These are phyloP conservation scores for Pichia phayaonensis DNA, from an alignment of 805 yeast genomes.

Conservation along the genomic window DNA sequence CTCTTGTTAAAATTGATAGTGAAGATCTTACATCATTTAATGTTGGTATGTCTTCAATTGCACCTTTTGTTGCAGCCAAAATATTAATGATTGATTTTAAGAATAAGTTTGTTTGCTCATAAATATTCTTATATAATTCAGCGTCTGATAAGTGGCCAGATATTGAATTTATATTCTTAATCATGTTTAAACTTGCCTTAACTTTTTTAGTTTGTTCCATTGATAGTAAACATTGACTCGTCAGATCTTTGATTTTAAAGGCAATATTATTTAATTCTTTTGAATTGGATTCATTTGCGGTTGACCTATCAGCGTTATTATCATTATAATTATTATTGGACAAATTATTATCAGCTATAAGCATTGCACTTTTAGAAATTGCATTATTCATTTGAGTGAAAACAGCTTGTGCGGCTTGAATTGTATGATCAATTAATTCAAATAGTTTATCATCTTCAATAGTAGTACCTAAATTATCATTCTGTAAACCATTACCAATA, in stretches of 20 bases:
- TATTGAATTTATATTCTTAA: constrained; percentile 27
- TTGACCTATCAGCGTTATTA: not conserved
- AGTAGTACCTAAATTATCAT: not conserved
- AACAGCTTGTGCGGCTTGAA: constrained; percentile 61
- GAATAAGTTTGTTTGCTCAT: constrained; percentile 80
- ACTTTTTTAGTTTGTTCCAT: constrained; percentile 74
- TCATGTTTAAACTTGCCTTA: constrained; percentile 43
- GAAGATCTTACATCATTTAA: constrained; percentile 74
- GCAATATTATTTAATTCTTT: constrained; percentile 33
- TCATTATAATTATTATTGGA: not conserved
- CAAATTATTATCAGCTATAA: constrained; percentile 31
- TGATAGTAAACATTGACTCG: constrained; percentile 68
- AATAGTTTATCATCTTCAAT: constrained; percentile 25
- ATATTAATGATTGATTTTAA: constrained; percentile 78
- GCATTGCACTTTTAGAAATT: constrained; percentile 56
- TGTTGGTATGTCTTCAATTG: constrained; percentile 75
- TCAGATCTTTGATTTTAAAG: constrained; percentile 64
- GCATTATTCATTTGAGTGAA: constrained; percentile 66
- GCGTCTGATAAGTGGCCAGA: constrained; percentile 13
- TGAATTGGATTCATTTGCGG: constrained; percentile 1
- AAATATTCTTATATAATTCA: constrained; percentile 57
- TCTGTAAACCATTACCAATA: not conserved
- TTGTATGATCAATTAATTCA: constrained; percentile 24
- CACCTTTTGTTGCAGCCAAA: constrained; percentile 71
- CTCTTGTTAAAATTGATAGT: constrained; percentile 73